Evolutionary conservation across 352 stramenopile genomes (phyloP).

Genomic region (Thalassiosira delicatula): DNA sequence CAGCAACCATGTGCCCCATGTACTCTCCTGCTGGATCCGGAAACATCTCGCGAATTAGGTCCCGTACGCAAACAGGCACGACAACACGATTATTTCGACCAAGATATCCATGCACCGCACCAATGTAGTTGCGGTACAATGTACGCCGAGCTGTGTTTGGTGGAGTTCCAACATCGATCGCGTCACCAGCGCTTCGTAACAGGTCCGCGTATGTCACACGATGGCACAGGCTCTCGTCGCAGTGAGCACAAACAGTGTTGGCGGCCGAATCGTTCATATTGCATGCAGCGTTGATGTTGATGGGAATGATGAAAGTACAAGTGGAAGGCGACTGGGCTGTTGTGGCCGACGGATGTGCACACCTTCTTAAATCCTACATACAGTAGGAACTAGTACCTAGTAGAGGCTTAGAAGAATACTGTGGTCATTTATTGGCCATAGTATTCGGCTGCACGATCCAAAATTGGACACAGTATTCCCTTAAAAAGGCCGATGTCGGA

Average conservation of each 20-base stretch:
- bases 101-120: neutral
- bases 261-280: too few species aligned
- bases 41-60: slow-evolving; percentile 11
- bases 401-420: too few species aligned
- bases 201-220: neutral
- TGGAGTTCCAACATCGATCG: neutral
- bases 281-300: neutral
- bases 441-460: neutral
- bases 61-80: neutral
- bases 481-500: neutral
- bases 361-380: too few species aligned
- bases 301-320: neutral
- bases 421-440: neutral
- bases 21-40: slow-evolving; percentile 21
- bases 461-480: neutral
- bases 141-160: neutral
- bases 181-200: neutral
- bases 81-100: neutral
- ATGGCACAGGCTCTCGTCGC: neutral
- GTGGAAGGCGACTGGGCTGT: neutral
- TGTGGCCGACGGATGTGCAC: neutral
- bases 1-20: slow-evolving; percentile 25
- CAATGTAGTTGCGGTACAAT: neutral
- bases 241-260: neutral
- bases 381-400: too few species aligned